A percentile compares a stretch with the other conserved stretches of the same genome.
Evolutionary conservation across 2,329 filamentous ascomycete genomes (phyloP).

Genomic region (Colletotrichum sp.): DNA sequence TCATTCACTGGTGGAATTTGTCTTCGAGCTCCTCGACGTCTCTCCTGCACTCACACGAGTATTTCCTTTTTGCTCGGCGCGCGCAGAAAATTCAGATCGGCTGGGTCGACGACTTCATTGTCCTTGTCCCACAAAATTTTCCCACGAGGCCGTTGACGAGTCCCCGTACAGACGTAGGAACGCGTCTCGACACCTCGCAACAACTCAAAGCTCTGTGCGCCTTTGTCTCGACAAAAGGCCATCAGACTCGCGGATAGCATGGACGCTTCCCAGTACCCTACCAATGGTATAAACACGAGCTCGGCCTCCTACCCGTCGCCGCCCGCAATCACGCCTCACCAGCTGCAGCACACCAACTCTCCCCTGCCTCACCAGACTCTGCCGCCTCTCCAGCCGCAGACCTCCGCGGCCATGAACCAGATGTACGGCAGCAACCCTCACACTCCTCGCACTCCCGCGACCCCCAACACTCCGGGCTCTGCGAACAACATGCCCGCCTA

Average conservation of each 20-base stretch:
- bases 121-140: conserved; percentile 21
- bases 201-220: conserved; percentile 15
- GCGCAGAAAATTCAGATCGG: neutral
- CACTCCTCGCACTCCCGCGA: conserved; percentile 67
- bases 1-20: conserved; percentile 11
- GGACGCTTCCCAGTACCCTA: conserved; percentile 60
- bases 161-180: conserved; percentile 19
- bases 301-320: conserved; percentile 56
- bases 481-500: conserved; percentile 59
- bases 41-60: neutral
- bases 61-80: neutral
- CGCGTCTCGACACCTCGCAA: conserved; percentile 19
- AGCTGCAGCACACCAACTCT: conserved; percentile 50
- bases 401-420: conserved; percentile 52
- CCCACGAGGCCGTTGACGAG: conserved; percentile 14
- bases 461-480: conserved; percentile 65
- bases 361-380: conserved; percentile 59
- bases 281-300: conserved; percentile 62
- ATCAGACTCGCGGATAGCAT: conserved; percentile 42
- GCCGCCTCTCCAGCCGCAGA: conserved; percentile 58
- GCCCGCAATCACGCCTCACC: conserved; percentile 56
- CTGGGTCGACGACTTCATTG: conserved; percentile 15
- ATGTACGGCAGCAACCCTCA: conserved; percentile 66
- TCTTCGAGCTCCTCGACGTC: neutral
- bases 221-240: conserved; percentile 23